A percentile compares a stretch with the other conserved stretches of the same genome.
phyloP scores from a whole-genome alignment of 768 basidiomycete species.

The Serpula lacrymans region DNA sequence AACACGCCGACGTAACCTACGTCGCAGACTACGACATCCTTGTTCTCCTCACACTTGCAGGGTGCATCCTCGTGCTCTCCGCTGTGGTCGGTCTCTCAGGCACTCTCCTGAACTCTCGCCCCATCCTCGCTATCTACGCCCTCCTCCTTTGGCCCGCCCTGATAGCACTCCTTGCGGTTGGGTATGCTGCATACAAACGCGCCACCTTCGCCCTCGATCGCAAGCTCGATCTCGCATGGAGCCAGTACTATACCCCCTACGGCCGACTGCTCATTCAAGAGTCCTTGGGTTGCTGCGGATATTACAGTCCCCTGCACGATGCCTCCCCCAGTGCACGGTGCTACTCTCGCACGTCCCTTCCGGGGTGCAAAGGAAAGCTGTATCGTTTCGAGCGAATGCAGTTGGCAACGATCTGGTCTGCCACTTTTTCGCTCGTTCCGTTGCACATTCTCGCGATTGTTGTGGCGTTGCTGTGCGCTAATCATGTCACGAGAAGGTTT shows the following conservation, averaged over 20 bases:
- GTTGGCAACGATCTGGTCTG: slow-evolving; percentile 45
- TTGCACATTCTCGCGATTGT: slow-evolving; percentile 60
- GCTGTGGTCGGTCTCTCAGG: slow-evolving; percentile 59
- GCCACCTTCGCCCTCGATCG: slow-evolving; percentile 56
- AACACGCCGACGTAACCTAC: slow-evolving; percentile 58
- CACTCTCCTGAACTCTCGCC: slow-evolving; percentile 62
- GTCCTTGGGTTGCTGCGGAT: slow-evolving; percentile 63
- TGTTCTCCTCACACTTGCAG: slow-evolving; percentile 53
- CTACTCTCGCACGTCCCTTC: slow-evolving; percentile 57
- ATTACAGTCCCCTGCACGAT: slow-evolving; percentile 57
- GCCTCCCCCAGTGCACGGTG: slow-evolving; percentile 55
- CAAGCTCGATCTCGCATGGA: slow-evolving; percentile 70
- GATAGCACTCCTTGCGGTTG: slow-evolving; percentile 53
- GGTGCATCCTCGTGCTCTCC: slow-evolving; percentile 54
- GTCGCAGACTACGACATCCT: slow-evolving; percentile 57
- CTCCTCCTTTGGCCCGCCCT: slow-evolving; percentile 67
- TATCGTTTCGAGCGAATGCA: slow-evolving; percentile 48
- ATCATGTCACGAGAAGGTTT: slow-evolving; percentile 60
- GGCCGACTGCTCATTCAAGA: slow-evolving; percentile 60
- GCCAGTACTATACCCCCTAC: slow-evolving; percentile 51
- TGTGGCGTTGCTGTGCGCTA: slow-evolving; percentile 60
- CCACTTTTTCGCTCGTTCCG: slow-evolving; percentile 54
- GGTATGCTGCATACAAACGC: slow-evolving; percentile 64
- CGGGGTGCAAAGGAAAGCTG: slow-evolving; percentile 66
- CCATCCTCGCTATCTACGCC: slow-evolving; percentile 63